These are phyloP conservation scores for Ophiostoma triangulosporum DNA, from an alignment of 2,329 filamentous ascomycete genomes.

Conservation along the genomic window DNA sequence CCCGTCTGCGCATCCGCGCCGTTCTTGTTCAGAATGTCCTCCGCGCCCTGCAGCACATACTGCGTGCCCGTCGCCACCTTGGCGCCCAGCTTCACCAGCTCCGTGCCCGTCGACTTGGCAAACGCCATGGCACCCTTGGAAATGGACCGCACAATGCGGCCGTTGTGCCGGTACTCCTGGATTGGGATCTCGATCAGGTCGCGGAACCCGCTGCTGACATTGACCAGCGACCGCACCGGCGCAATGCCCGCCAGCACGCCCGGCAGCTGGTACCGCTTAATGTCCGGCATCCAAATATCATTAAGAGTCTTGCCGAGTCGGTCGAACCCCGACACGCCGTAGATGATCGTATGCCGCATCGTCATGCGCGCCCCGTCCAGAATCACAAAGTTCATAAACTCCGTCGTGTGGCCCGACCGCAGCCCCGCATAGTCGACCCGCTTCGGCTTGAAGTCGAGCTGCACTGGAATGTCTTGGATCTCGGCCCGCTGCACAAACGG, in stretches of 20 bases:
- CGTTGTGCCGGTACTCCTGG: constrained; percentile 86
- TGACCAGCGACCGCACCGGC: constrained; percentile 79
- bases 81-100: constrained; percentile 85
- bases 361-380: constrained; percentile 80
- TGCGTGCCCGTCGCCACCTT: constrained; percentile 93
- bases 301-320: constrained; percentile 80
- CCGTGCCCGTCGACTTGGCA: constrained; percentile 83
- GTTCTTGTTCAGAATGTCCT: constrained; percentile 53
- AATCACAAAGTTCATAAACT: constrained; percentile 98
- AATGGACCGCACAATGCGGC: constrained; percentile 79
- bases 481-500: constrained; percentile 87
- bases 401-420: constrained; percentile 83
- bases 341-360: constrained; percentile 79
- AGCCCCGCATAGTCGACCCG: constrained; percentile 91
- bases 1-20: constrained; percentile 6
- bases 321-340: constrained; percentile 84
- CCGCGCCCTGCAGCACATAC: constrained; percentile 78
- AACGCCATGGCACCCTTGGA: constrained; percentile 84
- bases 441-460: constrained; percentile 92
- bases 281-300: constrained; percentile 92
- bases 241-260: constrained; percentile 79
- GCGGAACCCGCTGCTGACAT: constrained; percentile 74
- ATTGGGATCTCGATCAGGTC: constrained; percentile 84
- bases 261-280: constrained; percentile 78
- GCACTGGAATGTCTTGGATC: constrained; percentile 68